Evolutionary conservation across 73 alveolate genomes (phyloP), one percentile per base, ranked within the genome.

Genomic region (Blepharisma japonicum): DNA sequence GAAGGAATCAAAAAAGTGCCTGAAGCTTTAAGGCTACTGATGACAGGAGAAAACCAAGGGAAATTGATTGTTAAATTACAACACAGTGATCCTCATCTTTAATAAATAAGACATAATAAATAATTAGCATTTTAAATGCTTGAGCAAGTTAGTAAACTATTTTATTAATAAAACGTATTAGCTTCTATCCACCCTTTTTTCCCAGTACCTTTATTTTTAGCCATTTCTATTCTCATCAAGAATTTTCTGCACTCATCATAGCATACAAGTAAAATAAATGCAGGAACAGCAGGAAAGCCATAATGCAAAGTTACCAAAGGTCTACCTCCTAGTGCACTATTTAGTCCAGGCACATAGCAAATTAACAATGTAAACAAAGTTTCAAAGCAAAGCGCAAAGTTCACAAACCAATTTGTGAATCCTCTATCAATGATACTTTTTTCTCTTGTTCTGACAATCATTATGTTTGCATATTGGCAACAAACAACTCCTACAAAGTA

Each of bases 221-320:
- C 14, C 68, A 14, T 45, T 70, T 45, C 80, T 68, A 18, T 51
- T 71, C 98, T 83, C 14, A 92, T 61, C 50, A 81, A 56, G 51
- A 82, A 74, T 86, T 92, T 92, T 56, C 98, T 89, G 25, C 71
- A 56, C 70, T 92, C 98, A 23, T 90, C 94, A 78, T 82, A 90
- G 82, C 68, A 81, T 77, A 92, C 45, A 56, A 83, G 55, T 5
- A 81, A 81, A 9, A 80, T 55, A 83, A 85, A 91, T 77, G 74
- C 86, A 14, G 93, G 90, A 83, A 92, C 67, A 45, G 95, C 86
- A 7, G 95, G 93, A 21, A 87, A 74, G 20, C 85, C 89, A 79
- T 78, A 90, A 79, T 92, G 95, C 21, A 86, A 79, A 55, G 78
- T 53, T 25, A 87, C 81, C 54, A 92, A 68, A 67, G 82, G 81